Conservation (phyloP, 768 basidiomycete genomes). For the Suillus weaverae region DNA sequence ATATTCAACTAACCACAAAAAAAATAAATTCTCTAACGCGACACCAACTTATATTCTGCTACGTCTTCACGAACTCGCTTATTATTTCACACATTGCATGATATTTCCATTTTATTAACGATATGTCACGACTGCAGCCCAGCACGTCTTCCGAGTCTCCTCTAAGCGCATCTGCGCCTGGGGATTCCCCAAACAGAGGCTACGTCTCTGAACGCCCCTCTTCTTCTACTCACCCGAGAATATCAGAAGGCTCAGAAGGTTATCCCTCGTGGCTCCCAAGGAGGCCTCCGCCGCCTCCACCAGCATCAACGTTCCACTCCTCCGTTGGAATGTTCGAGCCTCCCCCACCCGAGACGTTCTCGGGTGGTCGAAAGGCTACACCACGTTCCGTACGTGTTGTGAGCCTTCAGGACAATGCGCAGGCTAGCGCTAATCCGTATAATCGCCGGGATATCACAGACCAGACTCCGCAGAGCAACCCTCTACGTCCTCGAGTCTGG, state of each 20-base stretch:
- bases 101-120: conserved; percentile 32
- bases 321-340: conserved; percentile 43
- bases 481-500: conserved; percentile 50
- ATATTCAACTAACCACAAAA: conserved; percentile 22
- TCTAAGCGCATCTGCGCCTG: conserved; percentile 26
- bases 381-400: conserved; percentile 83
- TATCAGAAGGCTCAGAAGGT: conserved; percentile 54
- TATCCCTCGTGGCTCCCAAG: conserved; percentile 87
- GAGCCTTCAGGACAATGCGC: conserved; percentile 55
- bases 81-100: conserved; percentile 31
- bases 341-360: conserved; percentile 29
- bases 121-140: conserved; percentile 38
- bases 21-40: conserved; percentile 33
- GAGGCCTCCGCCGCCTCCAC: conserved; percentile 74
- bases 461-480: conserved; percentile 45
- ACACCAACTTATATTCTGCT: conserved; percentile 27
- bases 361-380: conserved; percentile 72
- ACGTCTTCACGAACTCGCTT: conserved; percentile 30
- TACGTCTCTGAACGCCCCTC: conserved; percentile 36
- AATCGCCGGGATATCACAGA: conserved; percentile 49
- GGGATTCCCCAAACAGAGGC: conserved; percentile 26
- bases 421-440: conserved; percentile 35
- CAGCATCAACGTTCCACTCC: conserved; percentile 67
- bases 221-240: conserved; percentile 33
- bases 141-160: conserved; percentile 31